phyloP scores from a whole-genome alignment of 768 basidiomycete genomes.

The Tulasnella sp. region DNA sequence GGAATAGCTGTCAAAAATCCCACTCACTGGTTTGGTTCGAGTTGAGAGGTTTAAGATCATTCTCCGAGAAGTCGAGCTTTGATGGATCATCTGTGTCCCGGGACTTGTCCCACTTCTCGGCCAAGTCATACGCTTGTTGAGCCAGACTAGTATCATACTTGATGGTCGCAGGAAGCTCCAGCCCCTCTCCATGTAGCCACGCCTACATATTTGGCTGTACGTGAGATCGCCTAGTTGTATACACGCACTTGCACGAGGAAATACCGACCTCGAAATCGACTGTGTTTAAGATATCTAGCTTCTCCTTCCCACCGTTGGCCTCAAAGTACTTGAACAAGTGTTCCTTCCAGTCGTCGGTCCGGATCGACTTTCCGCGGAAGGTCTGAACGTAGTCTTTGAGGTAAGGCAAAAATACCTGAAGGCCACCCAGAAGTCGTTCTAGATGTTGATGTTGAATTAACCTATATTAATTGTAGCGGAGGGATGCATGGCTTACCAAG shows the following conservation, averaged over 20 bases:
- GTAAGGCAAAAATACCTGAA: slow-evolving; percentile 77
- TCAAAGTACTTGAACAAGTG: slow-evolving; percentile 66
- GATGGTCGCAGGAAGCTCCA: slow-evolving; percentile 59
- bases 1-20: no score
- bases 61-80: slow-evolving; percentile 42
- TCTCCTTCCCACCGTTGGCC: slow-evolving; percentile 46
- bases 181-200: slow-evolving; percentile 77
- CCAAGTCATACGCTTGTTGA: slow-evolving; percentile 56
- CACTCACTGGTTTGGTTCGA: slow-evolving; percentile 65
- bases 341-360: slow-evolving; percentile 71
- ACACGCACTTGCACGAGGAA: background rate
- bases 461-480: no score
- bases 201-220: slow-evolving; percentile 32
- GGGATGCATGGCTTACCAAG: slow-evolving; percentile 42
- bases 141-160: slow-evolving; percentile 68
- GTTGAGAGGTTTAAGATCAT: slow-evolving; percentile 55
- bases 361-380: slow-evolving; percentile 67
- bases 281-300: slow-evolving; percentile 52
- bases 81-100: slow-evolving; percentile 37
- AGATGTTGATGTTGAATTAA: background rate
- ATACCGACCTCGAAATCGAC: slow-evolving; percentile 66
- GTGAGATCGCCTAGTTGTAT: background rate
- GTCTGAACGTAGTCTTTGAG: slow-evolving; percentile 71
- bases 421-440: slow-evolving; percentile 69
- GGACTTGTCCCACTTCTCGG: slow-evolving; percentile 61